Percentiles rank a stretch among this genome's conserved stretches.
These are phyloP conservation scores for Mycena maculata DNA, from an alignment of 768 basidiomycete species.

Conservation along the genomic window DNA sequence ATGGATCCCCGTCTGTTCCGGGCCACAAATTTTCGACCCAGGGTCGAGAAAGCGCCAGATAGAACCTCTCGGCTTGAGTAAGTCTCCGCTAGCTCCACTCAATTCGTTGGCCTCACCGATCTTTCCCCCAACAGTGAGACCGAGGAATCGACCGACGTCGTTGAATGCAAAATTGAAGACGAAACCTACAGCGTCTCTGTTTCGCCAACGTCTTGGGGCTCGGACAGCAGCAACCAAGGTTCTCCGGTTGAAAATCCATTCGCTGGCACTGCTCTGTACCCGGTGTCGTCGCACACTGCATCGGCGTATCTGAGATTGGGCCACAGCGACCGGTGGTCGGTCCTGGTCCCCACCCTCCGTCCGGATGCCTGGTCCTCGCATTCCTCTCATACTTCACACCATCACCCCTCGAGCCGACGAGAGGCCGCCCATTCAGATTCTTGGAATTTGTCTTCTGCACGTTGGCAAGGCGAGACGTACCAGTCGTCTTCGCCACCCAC, in stretches of 20 bases:
- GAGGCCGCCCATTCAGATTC: too few relatives aligned
- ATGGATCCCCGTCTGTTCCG: conserved; percentile 83
- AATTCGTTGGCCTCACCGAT: too few relatives aligned
- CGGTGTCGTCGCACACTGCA: too few relatives aligned
- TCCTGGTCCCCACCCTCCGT: conserved; percentile 13
- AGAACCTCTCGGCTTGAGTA: conserved; percentile 75
- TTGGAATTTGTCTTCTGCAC: too few relatives aligned
- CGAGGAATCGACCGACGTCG: conserved; percentile 54
- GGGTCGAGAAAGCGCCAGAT: conserved; percentile 79
- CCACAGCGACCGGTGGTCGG: conserved; percentile 29
- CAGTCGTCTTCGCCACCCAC: conserved; percentile 38
- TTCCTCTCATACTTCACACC: too few relatives aligned
- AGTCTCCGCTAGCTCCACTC: conserved; percentile 40
- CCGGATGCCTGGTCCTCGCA: too few relatives aligned
- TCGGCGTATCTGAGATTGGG: conserved; percentile 15
- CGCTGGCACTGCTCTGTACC: too few relatives aligned
- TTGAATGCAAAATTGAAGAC: conserved; percentile 64
- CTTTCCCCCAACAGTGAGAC: conserved; percentile 46
- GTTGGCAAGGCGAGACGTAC: conserved; percentile 54
- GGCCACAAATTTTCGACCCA: conserved; percentile 84
- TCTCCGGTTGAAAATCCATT: too few relatives aligned
- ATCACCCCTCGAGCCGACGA: too few relatives aligned
- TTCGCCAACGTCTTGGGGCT: conserved; percentile 48
- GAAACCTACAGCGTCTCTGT: conserved; percentile 54
- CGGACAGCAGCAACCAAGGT: too few relatives aligned